Conservation (phyloP, 2,329 filamentous ascomycete genomes). For the Stagonosporopsis rhizophila region DNA sequence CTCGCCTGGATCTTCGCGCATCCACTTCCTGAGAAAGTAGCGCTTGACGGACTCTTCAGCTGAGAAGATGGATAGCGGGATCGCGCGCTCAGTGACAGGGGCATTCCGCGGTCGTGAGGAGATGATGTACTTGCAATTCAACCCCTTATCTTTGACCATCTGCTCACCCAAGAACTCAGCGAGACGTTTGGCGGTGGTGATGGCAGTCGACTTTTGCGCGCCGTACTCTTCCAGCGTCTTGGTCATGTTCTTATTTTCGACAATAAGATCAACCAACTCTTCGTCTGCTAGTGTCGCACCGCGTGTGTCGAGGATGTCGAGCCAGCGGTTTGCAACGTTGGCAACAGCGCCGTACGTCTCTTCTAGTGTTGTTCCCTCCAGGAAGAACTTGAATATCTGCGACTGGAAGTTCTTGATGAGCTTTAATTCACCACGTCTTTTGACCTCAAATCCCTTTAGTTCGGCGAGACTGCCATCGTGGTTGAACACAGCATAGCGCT, state of each 20-base stretch:
- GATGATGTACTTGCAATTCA: conserved; percentile 99
- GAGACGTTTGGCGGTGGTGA: conserved; percentile 92
- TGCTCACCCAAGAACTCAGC: conserved; percentile 97
- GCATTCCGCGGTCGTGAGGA: conserved; percentile 84
- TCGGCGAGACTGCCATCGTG: conserved; percentile 95
- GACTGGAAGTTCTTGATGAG: conserved; percentile 99
- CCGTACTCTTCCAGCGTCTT: conserved; percentile 98
- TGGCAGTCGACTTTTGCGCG: conserved; percentile 95
- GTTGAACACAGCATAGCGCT: conserved; percentile 98
- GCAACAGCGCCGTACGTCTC: conserved; percentile 93
- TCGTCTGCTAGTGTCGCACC: conserved; percentile 92
- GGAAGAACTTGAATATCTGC: conserved; percentile 99
- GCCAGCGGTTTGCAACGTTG: conserved; percentile 93
- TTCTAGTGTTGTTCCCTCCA: conserved; percentile 84
- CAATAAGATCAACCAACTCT: conserved; percentile 99
- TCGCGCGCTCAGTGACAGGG: conserved; percentile 90
- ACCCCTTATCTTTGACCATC: conserved; percentile 98
- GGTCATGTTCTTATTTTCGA: conserved; percentile 96
- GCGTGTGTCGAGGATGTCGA: conserved; percentile 90
- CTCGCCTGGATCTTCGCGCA: conserved; percentile 89
- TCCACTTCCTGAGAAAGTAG: conserved; percentile 90
- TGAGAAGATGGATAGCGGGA: conserved; percentile 97
- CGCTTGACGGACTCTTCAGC: conserved; percentile 88
- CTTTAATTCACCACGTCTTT: conserved; percentile 95
- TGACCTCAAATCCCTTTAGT: conserved; percentile 96